Conservation (phyloP, 768 basidiomycete genomes). For the Psilocybe cyanescens region DNA sequence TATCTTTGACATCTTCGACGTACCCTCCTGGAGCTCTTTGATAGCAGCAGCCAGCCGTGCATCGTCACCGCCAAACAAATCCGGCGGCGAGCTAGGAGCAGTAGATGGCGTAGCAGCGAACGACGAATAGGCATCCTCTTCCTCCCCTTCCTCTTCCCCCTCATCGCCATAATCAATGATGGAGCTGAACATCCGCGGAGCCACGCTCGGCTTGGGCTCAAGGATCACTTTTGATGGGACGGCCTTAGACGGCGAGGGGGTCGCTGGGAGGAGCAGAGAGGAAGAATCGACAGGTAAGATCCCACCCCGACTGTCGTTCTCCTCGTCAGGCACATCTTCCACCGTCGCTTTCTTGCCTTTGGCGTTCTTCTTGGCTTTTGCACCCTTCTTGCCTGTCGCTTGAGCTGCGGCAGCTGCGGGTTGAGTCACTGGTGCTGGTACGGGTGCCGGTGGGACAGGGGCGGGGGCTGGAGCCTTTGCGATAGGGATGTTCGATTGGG, state of each 20-base stretch:
- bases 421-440: neutral
- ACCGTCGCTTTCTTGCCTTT: constrained; percentile 42
- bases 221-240: constrained; percentile 27
- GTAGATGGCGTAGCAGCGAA: constrained; percentile 30
- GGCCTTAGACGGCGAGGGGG: constrained; percentile 16
- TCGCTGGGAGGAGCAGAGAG: constrained; percentile 25
- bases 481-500: constrained; percentile 19
- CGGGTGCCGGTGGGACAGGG: constrained; percentile 9
- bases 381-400: constrained; percentile 26
- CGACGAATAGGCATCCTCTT: constrained; percentile 23
- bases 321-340: constrained; percentile 51
- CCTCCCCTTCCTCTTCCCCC: constrained; percentile 15
- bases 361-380: constrained; percentile 25
- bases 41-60: constrained; percentile 29
- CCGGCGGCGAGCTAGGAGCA: constrained; percentile 30
- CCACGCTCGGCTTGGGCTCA: constrained; percentile 46
- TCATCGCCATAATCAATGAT: constrained; percentile 38
- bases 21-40: constrained; percentile 22
- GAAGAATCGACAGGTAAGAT: constrained; percentile 39
- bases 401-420: constrained; percentile 7
- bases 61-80: constrained; percentile 27
- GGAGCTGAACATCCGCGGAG: constrained; percentile 37
- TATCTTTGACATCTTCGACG: constrained; percentile 11
- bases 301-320: constrained; percentile 33
- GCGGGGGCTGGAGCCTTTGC: constrained; percentile 21